A percentile compares a stretch with the other conserved stretches of the same genome.
phyloP scores from a whole-genome alignment of 2,329 filamentous ascomycete genomes.

The Lasiodiplodia hormozganensis region DNA sequence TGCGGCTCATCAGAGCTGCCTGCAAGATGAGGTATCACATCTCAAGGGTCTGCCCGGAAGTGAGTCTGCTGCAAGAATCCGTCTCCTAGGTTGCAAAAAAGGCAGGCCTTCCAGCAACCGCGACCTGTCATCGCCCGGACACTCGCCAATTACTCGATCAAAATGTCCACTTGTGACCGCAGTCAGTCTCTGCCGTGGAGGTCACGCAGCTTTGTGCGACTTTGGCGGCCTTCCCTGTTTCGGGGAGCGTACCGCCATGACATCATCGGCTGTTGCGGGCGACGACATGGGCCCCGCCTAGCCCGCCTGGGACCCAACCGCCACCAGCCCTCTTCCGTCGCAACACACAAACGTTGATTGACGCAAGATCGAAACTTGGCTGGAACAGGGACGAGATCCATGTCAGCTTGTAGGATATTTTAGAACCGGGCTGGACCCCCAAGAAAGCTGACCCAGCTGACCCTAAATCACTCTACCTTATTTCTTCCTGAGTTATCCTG shows the following conservation, averaged over 20 bases:
- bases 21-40: constrained; percentile 2
- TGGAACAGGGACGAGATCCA: constrained; percentile 17
- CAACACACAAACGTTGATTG: neutral
- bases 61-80: neutral
- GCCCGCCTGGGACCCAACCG: neutral
- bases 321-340: neutral
- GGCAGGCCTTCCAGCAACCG: neutral
- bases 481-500: neutral
- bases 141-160: neutral
- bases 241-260: constrained; percentile 15
- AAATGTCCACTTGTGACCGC: neutral
- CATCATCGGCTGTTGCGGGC: constrained; percentile 24
- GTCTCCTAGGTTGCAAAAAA: neutral
- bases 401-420: constrained; percentile 3
- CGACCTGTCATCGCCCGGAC: neutral
- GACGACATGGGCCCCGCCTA: neutral
- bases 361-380: neutral
- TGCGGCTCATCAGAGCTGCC: neutral
- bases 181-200: neutral
- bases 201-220: constrained; percentile 3
- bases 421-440: neutral
- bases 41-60: neutral
- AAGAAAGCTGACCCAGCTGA: neutral
- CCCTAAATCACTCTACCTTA: neutral
- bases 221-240: constrained; percentile 13